These are phyloP conservation scores for Mucor saturninus DNA, from an alignment of 371 early-diverging fungal genomes.

Conservation along the genomic window DNA sequence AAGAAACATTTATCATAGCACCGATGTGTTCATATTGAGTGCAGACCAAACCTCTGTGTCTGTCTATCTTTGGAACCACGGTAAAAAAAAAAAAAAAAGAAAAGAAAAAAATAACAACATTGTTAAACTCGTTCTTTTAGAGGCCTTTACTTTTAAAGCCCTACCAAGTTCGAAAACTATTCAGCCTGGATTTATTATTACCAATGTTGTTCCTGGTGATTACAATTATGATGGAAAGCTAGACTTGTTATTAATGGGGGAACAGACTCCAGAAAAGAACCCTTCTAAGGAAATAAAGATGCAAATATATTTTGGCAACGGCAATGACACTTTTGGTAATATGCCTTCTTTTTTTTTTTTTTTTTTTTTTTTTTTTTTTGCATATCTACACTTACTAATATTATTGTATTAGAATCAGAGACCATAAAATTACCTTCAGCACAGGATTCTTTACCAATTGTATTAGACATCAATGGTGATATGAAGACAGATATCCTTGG, in stretches of 20 bases:
- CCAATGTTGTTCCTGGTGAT: slow-evolving; percentile 83
- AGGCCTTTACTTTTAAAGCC: slow-evolving; percentile 22
- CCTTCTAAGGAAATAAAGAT: slow-evolving; percentile 60
- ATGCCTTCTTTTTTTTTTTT: not conserved
- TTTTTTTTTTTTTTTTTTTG: not conserved
- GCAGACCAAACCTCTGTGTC: slow-evolving; percentile 67
- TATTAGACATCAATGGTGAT: slow-evolving; percentile 79
- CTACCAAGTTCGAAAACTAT: slow-evolving; percentile 9
- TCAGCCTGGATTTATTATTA: slow-evolving; percentile 58
- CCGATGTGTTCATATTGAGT: slow-evolving; percentile 78
- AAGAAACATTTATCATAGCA: slow-evolving; percentile 40
- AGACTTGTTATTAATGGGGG: slow-evolving; percentile 81
- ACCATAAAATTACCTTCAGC: slow-evolving; percentile 60
- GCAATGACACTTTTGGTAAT: slow-evolving; percentile 64
- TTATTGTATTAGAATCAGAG: slow-evolving; percentile 37
- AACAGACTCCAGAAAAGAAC: slow-evolving; percentile 39
- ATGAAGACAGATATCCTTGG: slow-evolving; percentile 84
- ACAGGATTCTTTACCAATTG: slow-evolving; percentile 72
- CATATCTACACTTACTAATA: not conserved
- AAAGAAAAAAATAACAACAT: not conserved
- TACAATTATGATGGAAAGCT: slow-evolving; percentile 86
- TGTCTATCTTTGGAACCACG: slow-evolving; percentile 73
- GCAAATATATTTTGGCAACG: slow-evolving; percentile 76
- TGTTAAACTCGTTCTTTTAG: not conserved
- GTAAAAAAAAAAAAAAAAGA: slow-evolving; percentile 27